Percentiles rank a stretch among this genome's conserved stretches.
Evolutionary conservation across 2,329 filamentous ascomycete species (phyloP).

Genomic region (Scolecobasidium constrictum): DNA sequence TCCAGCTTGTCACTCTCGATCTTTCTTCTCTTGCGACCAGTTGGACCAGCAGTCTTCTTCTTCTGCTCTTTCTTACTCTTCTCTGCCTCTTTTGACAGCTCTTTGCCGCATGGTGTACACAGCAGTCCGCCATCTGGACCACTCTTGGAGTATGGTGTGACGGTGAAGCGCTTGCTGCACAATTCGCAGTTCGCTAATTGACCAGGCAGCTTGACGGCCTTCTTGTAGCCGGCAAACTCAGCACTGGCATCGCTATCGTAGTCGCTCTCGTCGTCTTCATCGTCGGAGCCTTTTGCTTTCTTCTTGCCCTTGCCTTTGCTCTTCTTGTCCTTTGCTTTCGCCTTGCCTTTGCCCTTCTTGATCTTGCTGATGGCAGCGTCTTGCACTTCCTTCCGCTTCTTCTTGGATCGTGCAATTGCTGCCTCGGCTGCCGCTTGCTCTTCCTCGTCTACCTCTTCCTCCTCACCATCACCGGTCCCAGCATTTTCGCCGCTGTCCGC

Average conservation of each 20-base stretch:
- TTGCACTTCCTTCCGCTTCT: slow-evolving; percentile 16
- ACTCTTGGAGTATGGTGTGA: slow-evolving; percentile 77
- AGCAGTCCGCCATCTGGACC: slow-evolving; percentile 79
- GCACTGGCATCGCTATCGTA: slow-evolving; percentile 36
- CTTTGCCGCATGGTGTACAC: slow-evolving; percentile 70
- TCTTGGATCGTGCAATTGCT: slow-evolving; percentile 16
- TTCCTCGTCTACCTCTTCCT: slow-evolving; percentile 22
- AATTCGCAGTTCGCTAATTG: slow-evolving; percentile 82
- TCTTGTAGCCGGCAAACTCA: slow-evolving; percentile 40
- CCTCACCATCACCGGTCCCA: slow-evolving; percentile 23
- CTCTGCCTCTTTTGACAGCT: slow-evolving; percentile 53
- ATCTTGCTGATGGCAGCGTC: slow-evolving; percentile 23
- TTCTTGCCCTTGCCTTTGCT: slow-evolving; percentile 34
- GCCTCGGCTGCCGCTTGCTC: slow-evolving; percentile 29
- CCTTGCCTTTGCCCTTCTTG: slow-evolving; percentile 25
- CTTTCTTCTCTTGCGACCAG: slow-evolving; percentile 58
- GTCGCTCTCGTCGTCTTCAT: slow-evolving; percentile 32
- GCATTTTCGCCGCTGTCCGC: slow-evolving; percentile 25
- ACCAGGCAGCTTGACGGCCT: slow-evolving; percentile 55
- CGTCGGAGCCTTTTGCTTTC: slow-evolving; percentile 29
- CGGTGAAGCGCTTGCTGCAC: slow-evolving; percentile 82
- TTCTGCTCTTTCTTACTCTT: slow-evolving; percentile 49
- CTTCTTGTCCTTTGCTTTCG: slow-evolving; percentile 39
- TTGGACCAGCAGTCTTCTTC: slow-evolving; percentile 24
- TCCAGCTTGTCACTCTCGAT: slow-evolving; percentile 78